phyloP scores from a whole-genome alignment of 2,329 filamentous ascomycete genomes.

The Talaromyces sp. region DNA sequence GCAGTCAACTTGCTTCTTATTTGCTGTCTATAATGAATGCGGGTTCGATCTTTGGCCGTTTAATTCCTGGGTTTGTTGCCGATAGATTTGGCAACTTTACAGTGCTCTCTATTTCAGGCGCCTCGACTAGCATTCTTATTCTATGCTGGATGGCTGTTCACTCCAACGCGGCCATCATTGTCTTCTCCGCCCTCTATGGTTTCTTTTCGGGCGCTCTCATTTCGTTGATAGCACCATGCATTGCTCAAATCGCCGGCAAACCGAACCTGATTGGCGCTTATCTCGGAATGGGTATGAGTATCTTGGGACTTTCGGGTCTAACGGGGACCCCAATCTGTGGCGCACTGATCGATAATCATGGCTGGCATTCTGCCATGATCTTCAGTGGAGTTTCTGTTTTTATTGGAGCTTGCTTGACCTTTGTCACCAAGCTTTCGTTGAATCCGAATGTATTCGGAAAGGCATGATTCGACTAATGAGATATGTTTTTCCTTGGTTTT shows the following conservation, averaged over 20 bases:
- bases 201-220: conserved; percentile 30
- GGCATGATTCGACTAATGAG: not conserved
- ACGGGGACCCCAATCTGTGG: conserved; percentile 46
- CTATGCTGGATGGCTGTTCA: conserved; percentile 23
- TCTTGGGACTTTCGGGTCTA: conserved; percentile 41
- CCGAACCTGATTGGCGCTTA: conserved; percentile 22
- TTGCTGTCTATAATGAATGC: conserved; percentile 27
- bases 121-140: conserved; percentile 23
- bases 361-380: conserved; percentile 19
- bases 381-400: not conserved
- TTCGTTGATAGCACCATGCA: conserved; percentile 14
- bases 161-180: conserved; percentile 24
- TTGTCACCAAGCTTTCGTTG: not conserved
- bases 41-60: conserved; percentile 28
- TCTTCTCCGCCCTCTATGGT: conserved; percentile 25
- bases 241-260: conserved; percentile 17
- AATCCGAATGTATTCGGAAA: not conserved
- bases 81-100: conserved; percentile 28
- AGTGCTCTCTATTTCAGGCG: conserved; percentile 16
- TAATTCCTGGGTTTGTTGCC: conserved; percentile 26
- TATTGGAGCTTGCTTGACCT: not conserved
- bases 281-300: conserved; percentile 17
- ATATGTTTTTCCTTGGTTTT: not conserved
- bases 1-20: conserved; percentile 18
- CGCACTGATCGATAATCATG: conserved; percentile 38